A percentile compares a stretch with the other conserved stretches of the same genome.
These are phyloP conservation scores for Myxozyma monticola DNA, from an alignment of 805 yeast species.

Conservation along the genomic window DNA sequence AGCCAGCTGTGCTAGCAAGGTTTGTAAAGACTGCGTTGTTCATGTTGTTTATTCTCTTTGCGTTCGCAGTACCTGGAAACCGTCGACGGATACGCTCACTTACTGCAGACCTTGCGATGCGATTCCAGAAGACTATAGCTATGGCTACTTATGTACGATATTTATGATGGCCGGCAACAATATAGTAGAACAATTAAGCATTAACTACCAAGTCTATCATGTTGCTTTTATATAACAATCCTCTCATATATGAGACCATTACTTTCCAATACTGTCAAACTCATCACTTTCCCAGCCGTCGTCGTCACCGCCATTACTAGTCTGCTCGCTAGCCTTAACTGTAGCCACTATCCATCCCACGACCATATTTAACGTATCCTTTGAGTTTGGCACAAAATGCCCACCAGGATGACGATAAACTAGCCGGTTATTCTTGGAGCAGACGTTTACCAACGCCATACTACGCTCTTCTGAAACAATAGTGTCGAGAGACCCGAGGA, in stretches of 20 bases:
- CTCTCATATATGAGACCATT: too few relatives aligned
- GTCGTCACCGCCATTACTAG: conserved; percentile 17
- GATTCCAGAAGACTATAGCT: conserved; percentile 5
- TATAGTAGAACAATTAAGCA: too few relatives aligned
- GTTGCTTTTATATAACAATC: too few relatives aligned
- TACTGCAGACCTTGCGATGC: neutral
- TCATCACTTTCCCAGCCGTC: conserved; percentile 41
- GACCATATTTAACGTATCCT: conserved; percentile 46
- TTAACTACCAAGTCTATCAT: too few relatives aligned
- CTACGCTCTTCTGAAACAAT: conserved; percentile 77
- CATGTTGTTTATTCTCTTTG: conserved; percentile 5
- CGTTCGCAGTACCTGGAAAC: conserved; percentile 16
- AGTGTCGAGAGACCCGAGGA: conserved; percentile 83
- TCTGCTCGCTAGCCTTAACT: conserved; percentile 7
- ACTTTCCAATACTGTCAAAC: conserved; percentile 41
- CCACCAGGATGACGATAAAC: conserved; percentile 89
- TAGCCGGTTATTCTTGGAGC: conserved; percentile 47
- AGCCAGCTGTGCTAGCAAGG: conserved; percentile 9
- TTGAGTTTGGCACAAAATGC: conserved; percentile 91
- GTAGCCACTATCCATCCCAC: conserved; percentile 34
- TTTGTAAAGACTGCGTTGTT: conserved; percentile 10
- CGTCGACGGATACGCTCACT: conserved; percentile 2
- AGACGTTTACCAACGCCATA: conserved; percentile 55
- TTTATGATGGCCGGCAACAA: too few relatives aligned
- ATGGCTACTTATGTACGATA: too few relatives aligned